Conservation (phyloP, 257 asterid species). For the Ajuga chamaepitys region DNA sequence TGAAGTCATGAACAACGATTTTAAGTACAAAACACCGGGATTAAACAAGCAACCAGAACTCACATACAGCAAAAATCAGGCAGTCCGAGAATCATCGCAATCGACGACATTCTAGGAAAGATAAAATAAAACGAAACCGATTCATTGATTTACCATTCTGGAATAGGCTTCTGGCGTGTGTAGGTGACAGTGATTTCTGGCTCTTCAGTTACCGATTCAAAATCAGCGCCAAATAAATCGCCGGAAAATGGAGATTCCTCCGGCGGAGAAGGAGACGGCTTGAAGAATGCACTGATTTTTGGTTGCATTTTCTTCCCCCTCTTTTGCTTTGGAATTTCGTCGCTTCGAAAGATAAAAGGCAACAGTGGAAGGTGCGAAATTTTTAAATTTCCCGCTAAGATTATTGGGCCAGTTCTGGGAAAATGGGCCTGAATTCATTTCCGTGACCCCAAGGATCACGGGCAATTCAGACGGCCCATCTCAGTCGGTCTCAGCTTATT, state of each 20-base stretch:
- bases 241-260: conserved; percentile 16
- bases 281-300: conserved; percentile 56
- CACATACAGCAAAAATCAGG: too few relatives aligned
- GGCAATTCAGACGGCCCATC: too few relatives aligned
- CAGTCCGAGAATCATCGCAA: too few relatives aligned
- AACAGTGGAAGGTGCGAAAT: background rate
- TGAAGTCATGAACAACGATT: too few relatives aligned
- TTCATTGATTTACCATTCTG: conserved; percentile 20
- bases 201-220: conserved; percentile 3
- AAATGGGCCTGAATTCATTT: background rate
- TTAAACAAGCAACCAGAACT: too few relatives aligned
- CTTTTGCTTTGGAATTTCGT: background rate
- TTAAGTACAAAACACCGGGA: too few relatives aligned
- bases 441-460: background rate
- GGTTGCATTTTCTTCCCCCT: conserved; percentile 44
- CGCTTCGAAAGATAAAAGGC: background rate
- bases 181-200: conserved; percentile 36
- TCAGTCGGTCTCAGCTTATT: too few relatives aligned
- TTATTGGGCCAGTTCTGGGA: background rate
- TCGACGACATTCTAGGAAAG: too few relatives aligned
- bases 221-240: conserved; percentile 1
- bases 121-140: background rate
- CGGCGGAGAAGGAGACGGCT: conserved; percentile 20
- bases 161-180: conserved; percentile 19
- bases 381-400: conserved; percentile 11